These are phyloP conservation scores for Pythium monospermum DNA, from an alignment of 352 stramenopile species.

Conservation along the genomic window DNA sequence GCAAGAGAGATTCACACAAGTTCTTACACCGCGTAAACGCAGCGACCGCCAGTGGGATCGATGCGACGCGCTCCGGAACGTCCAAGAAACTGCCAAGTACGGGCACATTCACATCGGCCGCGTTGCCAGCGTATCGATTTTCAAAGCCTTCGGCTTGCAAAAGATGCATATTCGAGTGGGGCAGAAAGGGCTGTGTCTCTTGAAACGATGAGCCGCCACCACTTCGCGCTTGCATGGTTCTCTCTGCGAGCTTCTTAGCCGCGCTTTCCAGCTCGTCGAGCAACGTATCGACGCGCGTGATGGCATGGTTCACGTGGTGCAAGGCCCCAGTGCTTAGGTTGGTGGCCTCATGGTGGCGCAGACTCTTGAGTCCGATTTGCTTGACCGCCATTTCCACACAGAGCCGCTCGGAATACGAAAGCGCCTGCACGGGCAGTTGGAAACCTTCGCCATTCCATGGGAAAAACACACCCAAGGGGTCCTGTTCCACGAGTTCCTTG, in stretches of 20 bases:
- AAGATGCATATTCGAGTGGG: conserved; percentile 57
- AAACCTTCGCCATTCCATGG: conserved; percentile 59
- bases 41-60: conserved; percentile 67
- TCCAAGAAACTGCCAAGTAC: conserved; percentile 79
- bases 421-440: conserved; percentile 36
- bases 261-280: conserved; percentile 28
- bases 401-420: conserved; percentile 53
- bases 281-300: conserved; percentile 41
- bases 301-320: conserved; percentile 45
- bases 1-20: conserved; percentile 76
- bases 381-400: conserved; percentile 67
- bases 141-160: conserved; percentile 52
- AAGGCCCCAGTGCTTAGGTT: conserved; percentile 39
- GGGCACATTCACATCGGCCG: conserved; percentile 56
- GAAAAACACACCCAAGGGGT: conserved; percentile 56
- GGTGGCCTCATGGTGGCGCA: conserved; percentile 42
- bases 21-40: conserved; percentile 74
- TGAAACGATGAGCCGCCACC: conserved; percentile 17
- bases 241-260: conserved; percentile 1
- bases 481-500: conserved; percentile 53
- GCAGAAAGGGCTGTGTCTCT: conserved; percentile 35
- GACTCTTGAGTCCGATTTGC: conserved; percentile 70
- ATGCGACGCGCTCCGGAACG: conserved; percentile 74
- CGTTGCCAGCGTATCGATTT: conserved; percentile 72
- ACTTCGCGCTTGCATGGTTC: not conserved